Conservation (phyloP, 225 moss, liverwort and hornwort species). For the Neckera pumila region DNA sequence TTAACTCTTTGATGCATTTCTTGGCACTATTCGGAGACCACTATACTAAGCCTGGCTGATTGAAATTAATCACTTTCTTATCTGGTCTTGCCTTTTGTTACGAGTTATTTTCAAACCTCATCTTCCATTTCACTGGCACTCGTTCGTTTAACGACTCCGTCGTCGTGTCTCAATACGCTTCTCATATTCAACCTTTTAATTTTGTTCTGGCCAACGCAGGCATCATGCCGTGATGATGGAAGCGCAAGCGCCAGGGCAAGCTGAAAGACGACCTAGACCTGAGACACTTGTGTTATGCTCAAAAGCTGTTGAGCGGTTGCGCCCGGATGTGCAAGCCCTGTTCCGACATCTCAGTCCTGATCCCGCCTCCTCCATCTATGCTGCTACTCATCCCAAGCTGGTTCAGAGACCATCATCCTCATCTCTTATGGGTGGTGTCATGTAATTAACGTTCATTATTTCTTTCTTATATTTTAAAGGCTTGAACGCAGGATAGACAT, state of each 20-base stretch:
- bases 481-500: neutral
- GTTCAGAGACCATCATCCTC: constrained; percentile 61
- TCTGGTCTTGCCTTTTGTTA: neutral
- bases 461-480: neutral
- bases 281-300: constrained; percentile 67
- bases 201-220: constrained; percentile 17
- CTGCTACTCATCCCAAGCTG: constrained; percentile 83
- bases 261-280: constrained; percentile 62
- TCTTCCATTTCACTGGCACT: neutral
- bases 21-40: neutral
- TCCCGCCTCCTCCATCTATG: constrained; percentile 70
- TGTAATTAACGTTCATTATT: constrained; percentile 8
- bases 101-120: neutral
- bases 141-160: neutral
- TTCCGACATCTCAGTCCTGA: constrained; percentile 85
- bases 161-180: neutral
- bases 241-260: constrained; percentile 44
- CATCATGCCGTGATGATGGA: constrained; percentile 98
- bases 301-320: constrained; percentile 74
- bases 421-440: constrained; percentile 41
- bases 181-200: neutral
- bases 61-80: neutral
- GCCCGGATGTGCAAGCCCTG: constrained; percentile 69
- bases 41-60: neutral
- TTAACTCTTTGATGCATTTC: neutral